Conservation (phyloP, 2,329 filamentous ascomycete genomes). For the Clathrospora elynae region DNA sequence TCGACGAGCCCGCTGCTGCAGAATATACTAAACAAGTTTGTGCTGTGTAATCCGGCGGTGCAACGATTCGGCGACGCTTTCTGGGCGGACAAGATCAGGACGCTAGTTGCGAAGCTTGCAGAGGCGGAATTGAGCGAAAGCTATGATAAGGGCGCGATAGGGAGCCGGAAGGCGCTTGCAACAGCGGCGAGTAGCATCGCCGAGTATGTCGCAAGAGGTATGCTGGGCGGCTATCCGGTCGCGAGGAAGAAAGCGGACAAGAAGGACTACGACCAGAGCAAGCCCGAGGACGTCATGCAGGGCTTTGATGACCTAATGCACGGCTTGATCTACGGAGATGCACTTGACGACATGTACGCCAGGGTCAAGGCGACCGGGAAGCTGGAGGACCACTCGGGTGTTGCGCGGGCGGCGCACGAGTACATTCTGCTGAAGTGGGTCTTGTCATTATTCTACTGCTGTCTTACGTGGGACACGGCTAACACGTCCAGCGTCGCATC, state of each 20-base stretch:
- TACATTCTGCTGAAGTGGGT: constrained; percentile 72
- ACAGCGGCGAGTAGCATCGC: constrained; percentile 72
- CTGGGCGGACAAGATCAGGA: constrained; percentile 51
- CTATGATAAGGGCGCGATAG: constrained; percentile 78
- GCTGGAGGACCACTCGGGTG: constrained; percentile 66
- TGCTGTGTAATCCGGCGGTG: constrained; percentile 69
- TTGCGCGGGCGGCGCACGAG: constrained; percentile 68
- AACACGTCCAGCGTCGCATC: constrained; percentile 65
- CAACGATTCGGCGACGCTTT: constrained; percentile 60
- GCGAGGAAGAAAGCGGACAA: constrained; percentile 41
- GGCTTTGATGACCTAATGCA: constrained; percentile 72
- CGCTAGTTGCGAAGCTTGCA: constrained; percentile 55
- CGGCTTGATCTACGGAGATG: constrained; percentile 68
- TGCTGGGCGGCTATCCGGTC: constrained; percentile 64
- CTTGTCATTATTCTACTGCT: not conserved
- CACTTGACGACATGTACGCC: constrained; percentile 69
- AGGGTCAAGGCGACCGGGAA: constrained; percentile 65
- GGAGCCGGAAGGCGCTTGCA: constrained; percentile 74
- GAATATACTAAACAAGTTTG: constrained; percentile 67
- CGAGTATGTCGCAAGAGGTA: constrained; percentile 70
- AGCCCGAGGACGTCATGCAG: constrained; percentile 63
- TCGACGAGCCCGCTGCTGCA: constrained; percentile 69
- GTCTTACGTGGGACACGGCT: too few relatives aligned
- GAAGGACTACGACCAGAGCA: constrained; percentile 61
- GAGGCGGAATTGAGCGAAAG: constrained; percentile 76